Evolutionary conservation across 441 rosid genomes (phyloP), one percentile per base, ranked within the genome.

Genomic region (Populus hybrid): DNA sequence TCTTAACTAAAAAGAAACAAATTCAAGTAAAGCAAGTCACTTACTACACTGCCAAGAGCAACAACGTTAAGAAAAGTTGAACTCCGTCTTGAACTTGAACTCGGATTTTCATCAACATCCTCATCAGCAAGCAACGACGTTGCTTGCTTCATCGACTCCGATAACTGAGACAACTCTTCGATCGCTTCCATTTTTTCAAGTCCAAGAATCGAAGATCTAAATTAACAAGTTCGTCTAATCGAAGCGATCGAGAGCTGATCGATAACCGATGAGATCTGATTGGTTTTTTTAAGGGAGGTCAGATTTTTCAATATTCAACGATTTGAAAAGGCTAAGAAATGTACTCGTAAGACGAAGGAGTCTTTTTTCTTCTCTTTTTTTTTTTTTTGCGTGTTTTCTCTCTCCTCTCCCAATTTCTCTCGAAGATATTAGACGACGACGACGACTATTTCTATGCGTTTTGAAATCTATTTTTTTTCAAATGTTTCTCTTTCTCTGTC

Each of bases 91-190:
- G 92, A 85, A 21, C 90, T 84, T 24, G 90, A 77, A 26, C 91
- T 85, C 75, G 84, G 24, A 38, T 78, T 85, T 69, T 95, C 95
- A 69, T 92, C 99, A 59, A 88, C 80, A 80, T 92, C 98, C 76
- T 95, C 98, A 68, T 95, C 96, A 70, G 98, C 97, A 63, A 95
- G 98, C 70, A 95, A 80, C 70, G 93, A 81, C 16, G 90, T 77
- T 9, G 96, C 99, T 79, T 92, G 96, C 80, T 87, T 83, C 93
- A 95, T 95, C 74, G 96, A 85, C 76, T 92, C 97, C 30, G 97
- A 84, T 6, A 95, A 88, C 90, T 91, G 93, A 18, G 83, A 70
- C 80, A 95, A 86, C 30, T 28, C 30, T 28, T 28, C 30, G 30
- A 95, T 95, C 87, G 95, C 99, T 85, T 95, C 99, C 99, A 95